Conservation (phyloP, 2,329 filamentous ascomycete genomes). For the Mycogone perniciosa region DNA sequence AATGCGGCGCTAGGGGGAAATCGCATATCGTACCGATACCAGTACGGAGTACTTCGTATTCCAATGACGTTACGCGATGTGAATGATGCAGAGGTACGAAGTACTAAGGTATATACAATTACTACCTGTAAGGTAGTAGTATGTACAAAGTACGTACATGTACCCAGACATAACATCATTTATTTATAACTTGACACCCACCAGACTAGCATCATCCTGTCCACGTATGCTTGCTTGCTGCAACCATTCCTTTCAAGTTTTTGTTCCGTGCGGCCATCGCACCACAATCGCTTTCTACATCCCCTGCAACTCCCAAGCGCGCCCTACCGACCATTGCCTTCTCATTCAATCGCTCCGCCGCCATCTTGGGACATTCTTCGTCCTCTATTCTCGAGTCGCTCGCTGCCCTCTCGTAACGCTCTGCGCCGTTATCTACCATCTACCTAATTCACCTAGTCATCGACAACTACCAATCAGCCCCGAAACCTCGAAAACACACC, state of each 20-base stretch:
- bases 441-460: background rate
- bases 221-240: background rate
- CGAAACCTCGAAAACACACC: slow-evolving; percentile 3
- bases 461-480: slow-evolving; percentile 1
- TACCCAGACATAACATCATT: no score
- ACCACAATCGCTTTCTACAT: background rate
- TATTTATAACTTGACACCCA: no score
- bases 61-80: no score
- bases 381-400: slow-evolving; percentile 3
- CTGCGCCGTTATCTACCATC: background rate
- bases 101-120: no score
- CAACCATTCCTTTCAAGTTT: background rate
- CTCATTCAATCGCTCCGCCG: slow-evolving; percentile 8
- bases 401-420: slow-evolving; percentile 3
- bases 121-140: no score
- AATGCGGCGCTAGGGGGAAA: no score
- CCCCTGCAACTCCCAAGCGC: background rate
- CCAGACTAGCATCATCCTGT: background rate
- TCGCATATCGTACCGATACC: no score
- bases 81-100: no score
- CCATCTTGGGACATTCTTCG: background rate
- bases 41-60: no score
- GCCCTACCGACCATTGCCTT: background rate
- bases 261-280: background rate
- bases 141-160: no score